phyloP scores from a whole-genome alignment of 441 rosid species.

The Rhodomyrtus psidioides region DNA sequence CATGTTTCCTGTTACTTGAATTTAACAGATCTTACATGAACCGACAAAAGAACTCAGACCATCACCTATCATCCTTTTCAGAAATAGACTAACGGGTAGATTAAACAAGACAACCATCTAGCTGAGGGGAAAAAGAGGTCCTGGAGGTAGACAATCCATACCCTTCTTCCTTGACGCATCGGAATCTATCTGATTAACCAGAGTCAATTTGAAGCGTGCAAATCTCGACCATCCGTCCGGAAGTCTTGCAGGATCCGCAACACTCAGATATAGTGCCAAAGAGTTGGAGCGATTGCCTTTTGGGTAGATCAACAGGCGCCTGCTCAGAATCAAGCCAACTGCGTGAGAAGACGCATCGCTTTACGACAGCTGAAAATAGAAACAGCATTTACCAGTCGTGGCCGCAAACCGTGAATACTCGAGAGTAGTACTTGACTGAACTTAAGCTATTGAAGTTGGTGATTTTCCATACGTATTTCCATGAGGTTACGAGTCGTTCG shows the following conservation, averaged over 20 bases:
- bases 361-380: neutral
- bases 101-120: neutral
- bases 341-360: neutral
- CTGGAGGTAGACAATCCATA: neutral
- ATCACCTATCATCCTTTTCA: neutral
- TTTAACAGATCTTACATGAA: neutral
- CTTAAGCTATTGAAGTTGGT: neutral
- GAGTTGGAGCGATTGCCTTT: neutral
- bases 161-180: neutral
- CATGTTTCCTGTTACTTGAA: neutral
- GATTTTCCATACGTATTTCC: neutral
- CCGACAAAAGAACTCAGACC: neutral
- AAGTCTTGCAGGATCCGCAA: neutral
- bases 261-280: slow-evolving; percentile 1
- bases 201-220: neutral
- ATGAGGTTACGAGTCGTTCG: neutral
- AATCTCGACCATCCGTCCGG: neutral
- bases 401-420: neutral
- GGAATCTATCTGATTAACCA: neutral
- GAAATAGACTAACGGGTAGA: neutral
- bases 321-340: neutral
- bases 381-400: neutral
- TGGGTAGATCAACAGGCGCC: neutral
- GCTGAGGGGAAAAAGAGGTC: neutral
- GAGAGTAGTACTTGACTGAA: neutral